These are phyloP conservation scores for Skeletonema grethae DNA, from an alignment of 108 stramenopile genomes.

Conservation along the genomic window DNA sequence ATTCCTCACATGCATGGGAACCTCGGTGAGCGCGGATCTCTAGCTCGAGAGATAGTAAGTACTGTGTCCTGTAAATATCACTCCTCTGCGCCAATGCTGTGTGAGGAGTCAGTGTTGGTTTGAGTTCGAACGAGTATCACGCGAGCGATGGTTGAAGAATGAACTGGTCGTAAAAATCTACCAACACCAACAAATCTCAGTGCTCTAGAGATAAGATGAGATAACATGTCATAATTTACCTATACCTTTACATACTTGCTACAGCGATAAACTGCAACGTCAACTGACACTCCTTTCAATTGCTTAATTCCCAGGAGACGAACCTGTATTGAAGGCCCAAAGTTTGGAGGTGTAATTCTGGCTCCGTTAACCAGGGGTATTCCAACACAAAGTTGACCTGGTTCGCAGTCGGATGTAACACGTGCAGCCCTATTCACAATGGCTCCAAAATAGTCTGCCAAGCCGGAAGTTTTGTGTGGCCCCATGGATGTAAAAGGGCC, in stretches of 20 bases:
- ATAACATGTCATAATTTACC: too few species aligned
- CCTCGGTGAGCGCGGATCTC: too few species aligned
- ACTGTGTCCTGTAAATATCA: too few species aligned
- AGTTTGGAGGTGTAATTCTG: constrained; percentile 11
- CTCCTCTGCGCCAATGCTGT: too few species aligned
- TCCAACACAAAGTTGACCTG: constrained; percentile 29
- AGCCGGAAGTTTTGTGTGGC: constrained; percentile 28
- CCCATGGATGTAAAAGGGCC: constrained; percentile 42
- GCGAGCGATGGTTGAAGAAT: too few species aligned
- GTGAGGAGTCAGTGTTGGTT: too few species aligned
- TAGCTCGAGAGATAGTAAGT: too few species aligned
- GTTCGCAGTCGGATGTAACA: constrained; percentile 25
- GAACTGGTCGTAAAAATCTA: too few species aligned
- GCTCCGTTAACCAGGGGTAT: constrained; percentile 8
- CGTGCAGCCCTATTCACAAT: constrained; percentile 40
- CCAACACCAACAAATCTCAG: too few species aligned
- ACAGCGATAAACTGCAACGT: not conserved
- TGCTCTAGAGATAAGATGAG: too few species aligned
- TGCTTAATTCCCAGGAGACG: constrained; percentile 7
- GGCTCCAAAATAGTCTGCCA: constrained; percentile 43
- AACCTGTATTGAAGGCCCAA: constrained; percentile 15
- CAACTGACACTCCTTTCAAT: constrained; percentile 4
- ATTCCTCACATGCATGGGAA: too few species aligned
- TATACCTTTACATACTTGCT: not conserved
- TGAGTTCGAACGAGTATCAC: too few species aligned